These are phyloP conservation scores for Pseudogymnoascus sp. DNA, from an alignment of 2,329 filamentous ascomycete genomes.

Conservation along the genomic window DNA sequence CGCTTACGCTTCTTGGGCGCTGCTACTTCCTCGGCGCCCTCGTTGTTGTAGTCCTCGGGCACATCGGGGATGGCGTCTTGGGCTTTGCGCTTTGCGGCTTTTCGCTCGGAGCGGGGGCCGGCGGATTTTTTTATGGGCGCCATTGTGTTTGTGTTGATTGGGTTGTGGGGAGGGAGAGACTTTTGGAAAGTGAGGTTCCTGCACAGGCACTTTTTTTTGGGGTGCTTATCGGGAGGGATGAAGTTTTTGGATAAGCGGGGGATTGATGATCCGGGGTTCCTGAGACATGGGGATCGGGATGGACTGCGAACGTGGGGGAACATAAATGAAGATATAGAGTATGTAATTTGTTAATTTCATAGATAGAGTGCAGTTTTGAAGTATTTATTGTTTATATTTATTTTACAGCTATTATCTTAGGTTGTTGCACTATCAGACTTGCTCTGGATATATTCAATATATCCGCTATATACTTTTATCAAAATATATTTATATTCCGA, in stretches of 20 bases:
- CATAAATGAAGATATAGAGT: not conserved
- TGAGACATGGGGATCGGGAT: not conserved
- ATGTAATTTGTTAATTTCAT: not conserved
- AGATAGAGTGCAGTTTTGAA: not conserved
- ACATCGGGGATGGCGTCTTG: conserved; percentile 30
- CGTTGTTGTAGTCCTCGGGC: conserved; percentile 20
- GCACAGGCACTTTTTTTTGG: not conserved
- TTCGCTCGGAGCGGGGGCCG: conserved; percentile 26
- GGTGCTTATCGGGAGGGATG: not conserved
- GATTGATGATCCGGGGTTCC: not conserved
- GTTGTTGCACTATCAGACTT: no score
- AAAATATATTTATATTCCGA: not conserved
- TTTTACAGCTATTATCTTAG: not conserved
- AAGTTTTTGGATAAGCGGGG: not conserved
- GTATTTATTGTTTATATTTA: not conserved
- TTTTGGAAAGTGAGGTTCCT: not conserved
- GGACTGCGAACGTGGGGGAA: not conserved
- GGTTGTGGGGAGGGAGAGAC: not conserved
- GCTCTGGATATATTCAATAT: no score
- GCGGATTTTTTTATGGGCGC: not conserved
- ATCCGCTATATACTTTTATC: no score
- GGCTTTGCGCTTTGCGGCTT: conserved; percentile 29
- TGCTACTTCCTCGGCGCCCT: conserved; percentile 6
- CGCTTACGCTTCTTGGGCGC: conserved; percentile 10
- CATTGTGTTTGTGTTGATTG: not conserved